A percentile compares a stretch with the other conserved stretches of the same genome.
phyloP scores from a whole-genome alignment of 176 grass and related monocot species.

The Themeda triandra region DNA sequence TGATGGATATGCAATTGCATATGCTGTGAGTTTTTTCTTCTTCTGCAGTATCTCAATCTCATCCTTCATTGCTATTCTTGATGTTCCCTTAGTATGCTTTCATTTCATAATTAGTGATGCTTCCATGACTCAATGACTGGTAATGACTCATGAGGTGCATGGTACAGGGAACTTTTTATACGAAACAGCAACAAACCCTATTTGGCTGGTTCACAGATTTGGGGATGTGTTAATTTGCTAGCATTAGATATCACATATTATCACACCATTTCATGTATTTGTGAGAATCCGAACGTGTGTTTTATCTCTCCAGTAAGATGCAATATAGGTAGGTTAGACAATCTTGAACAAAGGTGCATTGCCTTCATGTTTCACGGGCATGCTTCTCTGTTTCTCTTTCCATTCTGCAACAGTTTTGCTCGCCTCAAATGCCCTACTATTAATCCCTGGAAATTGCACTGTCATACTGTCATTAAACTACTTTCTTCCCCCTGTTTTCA shows the following conservation, averaged over 20 bases:
- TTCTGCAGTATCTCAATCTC: not conserved
- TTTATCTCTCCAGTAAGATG: not conserved
- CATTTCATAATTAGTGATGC: not conserved
- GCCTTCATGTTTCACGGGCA: not conserved
- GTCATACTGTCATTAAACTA: not conserved
- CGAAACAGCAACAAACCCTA: not conserved
- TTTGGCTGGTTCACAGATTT: not conserved
- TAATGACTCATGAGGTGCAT: not conserved
- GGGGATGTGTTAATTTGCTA: not conserved
- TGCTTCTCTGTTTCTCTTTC: not conserved
- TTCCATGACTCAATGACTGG: not conserved
- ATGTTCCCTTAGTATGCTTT: not conserved
- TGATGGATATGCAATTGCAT: slow-evolving; percentile 97
- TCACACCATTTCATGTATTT: not conserved
- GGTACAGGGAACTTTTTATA: not conserved
- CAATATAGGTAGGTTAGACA: not conserved
- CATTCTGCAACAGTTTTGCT: not conserved
- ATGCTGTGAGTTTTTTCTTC: slow-evolving; percentile 57
- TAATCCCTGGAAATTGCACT: not conserved
- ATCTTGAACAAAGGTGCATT: not conserved
- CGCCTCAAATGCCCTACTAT: not conserved
- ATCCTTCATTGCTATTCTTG: slow-evolving; percentile 5
- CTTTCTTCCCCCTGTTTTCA: not conserved
- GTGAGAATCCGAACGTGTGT: not conserved
- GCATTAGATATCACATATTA: not conserved